phyloP scores from a whole-genome alignment of 148 eudicot genomes.

The Fagopyrum esculentum region DNA sequence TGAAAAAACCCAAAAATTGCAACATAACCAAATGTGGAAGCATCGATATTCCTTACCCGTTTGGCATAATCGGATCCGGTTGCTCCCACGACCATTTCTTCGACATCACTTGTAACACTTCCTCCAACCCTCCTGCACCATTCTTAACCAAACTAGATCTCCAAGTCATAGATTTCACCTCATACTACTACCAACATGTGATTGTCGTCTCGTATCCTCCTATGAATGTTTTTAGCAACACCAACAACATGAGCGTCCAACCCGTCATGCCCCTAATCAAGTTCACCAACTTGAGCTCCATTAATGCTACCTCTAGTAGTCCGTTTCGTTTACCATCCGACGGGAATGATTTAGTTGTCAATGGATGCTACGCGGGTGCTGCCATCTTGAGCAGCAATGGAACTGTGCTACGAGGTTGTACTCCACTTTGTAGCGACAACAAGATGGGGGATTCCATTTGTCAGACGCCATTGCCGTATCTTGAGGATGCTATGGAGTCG shows the following conservation, averaged over 20 bases:
- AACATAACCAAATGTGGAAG: neutral
- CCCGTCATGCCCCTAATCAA: neutral
- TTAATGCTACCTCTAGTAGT: neutral
- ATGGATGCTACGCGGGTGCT: neutral
- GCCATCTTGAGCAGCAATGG: neutral
- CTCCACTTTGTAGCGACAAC: neutral
- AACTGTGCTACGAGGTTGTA: neutral
- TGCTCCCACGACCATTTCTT: slow-evolving; percentile 1
- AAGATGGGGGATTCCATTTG: neutral
- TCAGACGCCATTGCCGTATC: neutral
- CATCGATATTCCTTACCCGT: neutral
- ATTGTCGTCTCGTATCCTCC: neutral
- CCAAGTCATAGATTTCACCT: neutral
- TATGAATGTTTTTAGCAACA: neutral
- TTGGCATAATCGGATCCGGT: neutral
- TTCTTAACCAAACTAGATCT: neutral
- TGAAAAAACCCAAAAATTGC: no score
- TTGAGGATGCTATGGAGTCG: neutral
- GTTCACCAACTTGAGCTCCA: neutral
- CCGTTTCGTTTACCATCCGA: neutral
- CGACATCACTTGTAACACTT: neutral
- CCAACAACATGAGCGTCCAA: no score
- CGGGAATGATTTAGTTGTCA: neutral
- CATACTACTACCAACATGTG: neutral
- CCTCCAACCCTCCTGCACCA: neutral